Percentiles rank a stretch among this genome's conserved stretches.
Evolutionary conservation across 1,139 yeast species (phyloP).

Genomic region (Candida smagusa): DNA sequence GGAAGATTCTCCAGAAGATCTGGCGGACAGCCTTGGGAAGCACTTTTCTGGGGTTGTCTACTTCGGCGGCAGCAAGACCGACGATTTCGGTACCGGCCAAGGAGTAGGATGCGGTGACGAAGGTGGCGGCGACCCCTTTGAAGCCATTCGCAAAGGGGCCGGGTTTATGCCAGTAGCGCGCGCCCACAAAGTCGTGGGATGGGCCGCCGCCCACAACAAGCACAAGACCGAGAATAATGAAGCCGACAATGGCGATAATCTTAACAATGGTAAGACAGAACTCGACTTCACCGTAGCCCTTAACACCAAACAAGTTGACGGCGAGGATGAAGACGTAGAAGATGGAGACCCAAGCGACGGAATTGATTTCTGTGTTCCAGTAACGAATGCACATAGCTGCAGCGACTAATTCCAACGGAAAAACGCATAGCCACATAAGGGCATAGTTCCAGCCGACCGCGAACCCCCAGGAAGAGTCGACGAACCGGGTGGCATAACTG

Average conservation of each 20-base stretch:
- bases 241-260: constrained; percentile 43
- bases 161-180: constrained; percentile 38
- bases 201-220: constrained; percentile 43
- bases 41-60: constrained; percentile 56
- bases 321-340: constrained; percentile 34
- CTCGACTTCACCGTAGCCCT: constrained; percentile 47
- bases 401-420: constrained; percentile 45
- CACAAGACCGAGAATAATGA: constrained; percentile 37
- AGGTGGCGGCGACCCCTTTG: constrained; percentile 82
- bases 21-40: constrained; percentile 42
- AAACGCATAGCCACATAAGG: constrained; percentile 40
- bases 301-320: constrained; percentile 44
- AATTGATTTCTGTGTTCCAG: constrained; percentile 36
- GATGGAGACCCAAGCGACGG: constrained; percentile 44
- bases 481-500: constrained; percentile 53
- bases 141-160: constrained; percentile 54
- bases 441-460: constrained; percentile 43
- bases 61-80: constrained; percentile 84
- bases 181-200: constrained; percentile 59
- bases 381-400: constrained; percentile 41
- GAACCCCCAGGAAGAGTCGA: constrained; percentile 63
- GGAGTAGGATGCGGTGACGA: constrained; percentile 84
- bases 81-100: constrained; percentile 82
- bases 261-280: constrained; percentile 39
- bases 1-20: constrained; percentile 42